Conservation (phyloP, 2,329 filamentous ascomycete species). For the Kalmusia sp. region DNA sequence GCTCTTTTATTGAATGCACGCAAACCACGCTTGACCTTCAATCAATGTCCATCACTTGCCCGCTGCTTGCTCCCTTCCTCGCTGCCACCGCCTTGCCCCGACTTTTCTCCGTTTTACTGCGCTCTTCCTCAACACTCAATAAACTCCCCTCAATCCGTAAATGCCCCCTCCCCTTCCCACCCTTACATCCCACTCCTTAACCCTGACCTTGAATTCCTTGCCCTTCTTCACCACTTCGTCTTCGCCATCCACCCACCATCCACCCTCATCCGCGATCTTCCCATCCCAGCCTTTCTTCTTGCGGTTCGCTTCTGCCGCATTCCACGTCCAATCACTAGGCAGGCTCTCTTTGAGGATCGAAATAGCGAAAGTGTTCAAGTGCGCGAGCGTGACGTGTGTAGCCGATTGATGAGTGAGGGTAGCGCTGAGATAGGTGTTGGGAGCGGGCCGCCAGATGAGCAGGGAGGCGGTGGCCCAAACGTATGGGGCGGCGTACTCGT, state of each 20-base stretch:
- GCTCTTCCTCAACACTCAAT: constrained; percentile 66
- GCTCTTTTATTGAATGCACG: too few relatives aligned
- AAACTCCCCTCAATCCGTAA: constrained; percentile 90
- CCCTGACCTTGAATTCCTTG: constrained; percentile 69
- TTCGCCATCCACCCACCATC: constrained; percentile 76
- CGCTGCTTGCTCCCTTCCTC: constrained; percentile 17
- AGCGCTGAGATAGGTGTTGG: constrained; percentile 78
- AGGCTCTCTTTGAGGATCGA: constrained; percentile 80
- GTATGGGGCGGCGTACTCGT: constrained; percentile 85
- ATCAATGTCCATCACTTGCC: constrained; percentile 12
- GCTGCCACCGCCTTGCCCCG: constrained; percentile 23
- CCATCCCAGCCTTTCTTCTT: constrained; percentile 36
- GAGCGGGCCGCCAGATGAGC: constrained; percentile 78
- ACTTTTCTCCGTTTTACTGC: constrained; percentile 55
- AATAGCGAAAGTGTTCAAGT: constrained; percentile 91
- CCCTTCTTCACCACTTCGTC: constrained; percentile 63
- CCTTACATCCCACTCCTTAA: constrained; percentile 82
- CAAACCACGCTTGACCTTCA: constrained; percentile 5
- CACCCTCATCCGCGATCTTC: constrained; percentile 57
- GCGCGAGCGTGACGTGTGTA: constrained; percentile 86
- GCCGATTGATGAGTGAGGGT: constrained; percentile 86
- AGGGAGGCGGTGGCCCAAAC: constrained; percentile 90
- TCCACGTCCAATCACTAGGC: constrained; percentile 81
- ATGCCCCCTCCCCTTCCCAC: constrained; percentile 73
- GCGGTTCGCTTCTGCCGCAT: constrained; percentile 32